Percentiles rank a stretch among this genome's conserved stretches.
Conservation (phyloP, 352 stramenopile species). For the Globisporangium solare region DNA sequence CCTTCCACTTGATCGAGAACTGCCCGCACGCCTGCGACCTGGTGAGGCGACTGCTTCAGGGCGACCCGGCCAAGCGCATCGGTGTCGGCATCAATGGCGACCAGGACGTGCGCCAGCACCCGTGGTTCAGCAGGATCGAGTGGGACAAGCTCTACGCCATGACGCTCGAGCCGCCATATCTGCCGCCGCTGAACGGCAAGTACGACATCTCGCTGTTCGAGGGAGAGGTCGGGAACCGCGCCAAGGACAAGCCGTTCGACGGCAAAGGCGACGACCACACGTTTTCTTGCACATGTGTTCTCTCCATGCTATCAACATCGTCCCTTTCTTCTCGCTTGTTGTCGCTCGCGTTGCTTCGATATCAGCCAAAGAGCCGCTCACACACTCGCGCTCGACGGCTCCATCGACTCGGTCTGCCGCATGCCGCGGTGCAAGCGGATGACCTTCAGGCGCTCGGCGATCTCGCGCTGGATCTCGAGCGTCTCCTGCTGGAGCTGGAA, state of each 20-base stretch:
- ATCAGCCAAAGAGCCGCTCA: constrained; percentile 16
- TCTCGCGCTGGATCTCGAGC: constrained; percentile 43
- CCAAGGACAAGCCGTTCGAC: constrained; percentile 66
- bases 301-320: background rate
- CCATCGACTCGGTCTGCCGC: constrained; percentile 36
- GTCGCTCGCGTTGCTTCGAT: background rate
- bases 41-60: constrained; percentile 88
- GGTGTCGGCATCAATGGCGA: constrained; percentile 69
- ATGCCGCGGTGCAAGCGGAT: constrained; percentile 33
- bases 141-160: constrained; percentile 69
- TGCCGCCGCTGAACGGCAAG: constrained; percentile 51
- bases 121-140: constrained; percentile 71
- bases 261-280: constrained; percentile 32
- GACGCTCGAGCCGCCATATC: constrained; percentile 53
- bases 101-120: constrained; percentile 57
- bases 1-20: constrained; percentile 62
- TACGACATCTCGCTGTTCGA: constrained; percentile 80
- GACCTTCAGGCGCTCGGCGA: constrained; percentile 33
- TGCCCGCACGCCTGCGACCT: constrained; percentile 78
- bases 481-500: constrained; percentile 56
- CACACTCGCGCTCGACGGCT: constrained; percentile 63
- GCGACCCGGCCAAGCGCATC: constrained; percentile 77
- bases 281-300: too few relatives aligned
- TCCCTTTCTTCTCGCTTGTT: background rate
- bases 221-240: constrained; percentile 63